Percentiles rank a stretch among this genome's conserved stretches.
Conservation (phyloP, 2,329 filamentous ascomycete genomes). For the Phialemonium atrogriseum region DNA sequence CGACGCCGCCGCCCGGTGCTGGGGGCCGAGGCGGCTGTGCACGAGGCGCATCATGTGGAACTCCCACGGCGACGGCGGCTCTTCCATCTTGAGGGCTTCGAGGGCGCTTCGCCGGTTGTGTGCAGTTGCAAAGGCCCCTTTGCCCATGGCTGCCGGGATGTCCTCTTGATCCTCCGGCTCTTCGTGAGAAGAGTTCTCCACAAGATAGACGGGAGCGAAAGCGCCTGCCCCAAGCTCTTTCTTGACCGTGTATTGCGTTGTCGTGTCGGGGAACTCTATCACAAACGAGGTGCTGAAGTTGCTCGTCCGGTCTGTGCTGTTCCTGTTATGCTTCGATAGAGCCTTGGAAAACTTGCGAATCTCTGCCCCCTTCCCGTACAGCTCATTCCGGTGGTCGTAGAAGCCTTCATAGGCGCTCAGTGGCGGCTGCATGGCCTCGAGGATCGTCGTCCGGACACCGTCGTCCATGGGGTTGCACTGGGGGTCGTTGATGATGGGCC, state of each 20-base stretch:
- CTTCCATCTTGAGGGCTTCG: conserved; percentile 92
- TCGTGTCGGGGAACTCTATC: conserved; percentile 58
- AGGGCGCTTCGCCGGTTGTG: conserved; percentile 46
- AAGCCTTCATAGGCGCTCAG: conserved; percentile 72
- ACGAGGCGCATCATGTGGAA: conserved; percentile 90
- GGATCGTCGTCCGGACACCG: conserved; percentile 63
- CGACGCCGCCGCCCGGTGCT: conserved; percentile 64
- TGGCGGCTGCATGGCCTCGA: conserved; percentile 65
- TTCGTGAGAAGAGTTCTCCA: conserved; percentile 57
- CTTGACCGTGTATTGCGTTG: conserved; percentile 66
- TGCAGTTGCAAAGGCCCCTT: conserved; percentile 48
- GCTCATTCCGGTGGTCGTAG: conserved; percentile 58
- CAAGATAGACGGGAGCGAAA: conserved; percentile 90
- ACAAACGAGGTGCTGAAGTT: conserved; percentile 52
- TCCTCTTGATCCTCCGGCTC: conserved; percentile 37
- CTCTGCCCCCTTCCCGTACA: conserved; percentile 60
- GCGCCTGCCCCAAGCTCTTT: conserved; percentile 87
- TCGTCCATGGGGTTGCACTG: conserved; percentile 88
- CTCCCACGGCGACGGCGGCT: conserved; percentile 83
- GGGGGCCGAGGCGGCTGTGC: conserved; percentile 65
- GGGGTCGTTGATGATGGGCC: conserved; percentile 68
- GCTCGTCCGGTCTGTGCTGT: conserved; percentile 52
- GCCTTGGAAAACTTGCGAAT: conserved; percentile 77
- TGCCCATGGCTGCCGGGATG: conserved; percentile 43
- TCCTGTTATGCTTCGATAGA: conserved; percentile 46